These are phyloP conservation scores for Mortierella sp. DNA, from an alignment of 371 early-diverging fungal genomes.

Conservation along the genomic window DNA sequence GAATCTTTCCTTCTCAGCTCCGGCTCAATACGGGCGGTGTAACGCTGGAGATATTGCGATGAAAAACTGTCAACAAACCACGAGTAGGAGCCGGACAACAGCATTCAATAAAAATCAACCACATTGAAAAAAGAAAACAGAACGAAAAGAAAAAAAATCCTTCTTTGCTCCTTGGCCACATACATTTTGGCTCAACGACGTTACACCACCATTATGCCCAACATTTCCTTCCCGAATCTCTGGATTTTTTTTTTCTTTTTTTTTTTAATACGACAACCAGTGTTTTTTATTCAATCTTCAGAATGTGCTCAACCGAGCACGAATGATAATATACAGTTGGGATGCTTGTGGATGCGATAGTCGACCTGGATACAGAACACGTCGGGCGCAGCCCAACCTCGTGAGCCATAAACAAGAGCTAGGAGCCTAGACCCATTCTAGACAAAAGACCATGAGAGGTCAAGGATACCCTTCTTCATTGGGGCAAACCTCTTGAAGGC, in stretches of 20 bases:
- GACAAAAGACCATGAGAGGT: conserved; percentile 28
- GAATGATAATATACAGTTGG: background rate
- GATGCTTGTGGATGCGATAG: background rate
- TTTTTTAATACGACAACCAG: too few relatives aligned
- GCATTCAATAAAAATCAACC: background rate
- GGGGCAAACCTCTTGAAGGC: conserved; percentile 26
- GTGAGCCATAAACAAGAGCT: background rate
- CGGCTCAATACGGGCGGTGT: too few relatives aligned
- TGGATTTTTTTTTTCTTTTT: too few relatives aligned
- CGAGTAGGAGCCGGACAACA: conserved; percentile 7
- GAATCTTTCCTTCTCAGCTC: too few relatives aligned
- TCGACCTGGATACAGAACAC: background rate
- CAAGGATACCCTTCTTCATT: conserved; percentile 20
- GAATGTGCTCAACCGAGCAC: too few relatives aligned
- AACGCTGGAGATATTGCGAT: too few relatives aligned
- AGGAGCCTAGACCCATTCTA: background rate
- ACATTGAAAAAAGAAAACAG: background rate
- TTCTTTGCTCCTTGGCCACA: too few relatives aligned
- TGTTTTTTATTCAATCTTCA: too few relatives aligned
- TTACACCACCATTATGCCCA: too few relatives aligned
- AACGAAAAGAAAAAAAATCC: background rate
- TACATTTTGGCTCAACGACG: too few relatives aligned
- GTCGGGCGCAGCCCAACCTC: conserved; percentile 8
- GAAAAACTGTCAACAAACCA: too few relatives aligned
- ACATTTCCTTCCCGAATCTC: too few relatives aligned